Base-by-base conservation (phyloP, 306 rosid genomes). In the Ormosia emarginata region DNA sequence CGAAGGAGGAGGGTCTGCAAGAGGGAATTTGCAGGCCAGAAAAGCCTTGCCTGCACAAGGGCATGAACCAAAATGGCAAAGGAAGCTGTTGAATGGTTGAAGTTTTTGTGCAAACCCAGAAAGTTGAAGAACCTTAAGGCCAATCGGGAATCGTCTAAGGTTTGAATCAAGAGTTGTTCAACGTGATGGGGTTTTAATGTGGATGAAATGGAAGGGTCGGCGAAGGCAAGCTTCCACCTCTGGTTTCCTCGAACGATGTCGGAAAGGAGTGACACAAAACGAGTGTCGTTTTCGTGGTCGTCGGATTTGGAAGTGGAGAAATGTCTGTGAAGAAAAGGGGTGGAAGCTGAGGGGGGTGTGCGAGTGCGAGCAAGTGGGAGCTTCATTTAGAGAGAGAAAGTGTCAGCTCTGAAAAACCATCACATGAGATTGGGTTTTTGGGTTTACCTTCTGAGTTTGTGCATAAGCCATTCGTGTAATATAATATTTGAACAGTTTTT, bases 101-200 rank as follows among this genome's bases (percentile, higher is more conserved):
- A 90, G 78, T 85, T 90, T 81, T 79, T 74, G 88, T 91, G 95
- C 67, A 95, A 82, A 40, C 99, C 99, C 70, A 95, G 81, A 74
- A 93, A 95, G 81, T 95, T 95, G 88, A 95, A 95, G 90, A 95
- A 93, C 64, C 98, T 88, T 84, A 95, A 80, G 29, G 98, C 98
- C 82, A 93, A 82, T 88, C 83, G 91, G 86, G 95, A 55, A 79
- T 95, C 87, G 37, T 85, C 88, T 1, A 87, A 4, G 52, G 88
- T 88, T 53, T 82, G 91, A 62, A 89, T 75, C 86, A 93, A 84
- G 59, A 95, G 86, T 71, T 72, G 78, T 80, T 95, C 97, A 1
- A 95, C 92, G 47, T 95, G 97, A 67, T 72, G 83, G 72, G 98
- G 85, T 50, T 78, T 85, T 79, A 95, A 61, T 13, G 84, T 79